phyloP scores from a whole-genome alignment of 2,329 filamentous ascomycete species.

The Clonostachys solani region DNA sequence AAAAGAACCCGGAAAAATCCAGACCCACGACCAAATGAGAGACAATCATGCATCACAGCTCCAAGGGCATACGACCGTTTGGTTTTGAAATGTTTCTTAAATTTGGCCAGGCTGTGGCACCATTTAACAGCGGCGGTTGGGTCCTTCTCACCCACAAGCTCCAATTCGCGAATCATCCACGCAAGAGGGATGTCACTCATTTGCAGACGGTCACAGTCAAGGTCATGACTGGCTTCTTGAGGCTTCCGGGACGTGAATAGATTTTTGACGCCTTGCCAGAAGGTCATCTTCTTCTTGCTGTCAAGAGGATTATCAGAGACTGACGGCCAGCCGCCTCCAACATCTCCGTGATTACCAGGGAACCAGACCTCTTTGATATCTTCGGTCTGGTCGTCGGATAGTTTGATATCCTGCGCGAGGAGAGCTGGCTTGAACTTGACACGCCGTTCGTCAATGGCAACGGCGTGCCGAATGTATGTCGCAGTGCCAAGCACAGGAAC shows the following conservation, averaged over 20 bases:
- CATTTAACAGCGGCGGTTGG: constrained; percentile 24
- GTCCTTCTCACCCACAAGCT: constrained; percentile 26
- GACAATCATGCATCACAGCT: constrained; percentile 30
- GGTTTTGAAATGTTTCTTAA: constrained; percentile 21
- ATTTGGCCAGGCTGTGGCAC: constrained; percentile 20
- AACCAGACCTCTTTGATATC: constrained; percentile 50
- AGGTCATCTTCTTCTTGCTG: constrained; percentile 12
- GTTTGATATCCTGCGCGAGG: constrained; percentile 32
- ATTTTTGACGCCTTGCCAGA: constrained; percentile 27
- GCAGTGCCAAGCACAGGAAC: constrained; percentile 33
- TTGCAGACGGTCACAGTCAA: constrained; percentile 27
- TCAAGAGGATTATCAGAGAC: constrained; percentile 3
- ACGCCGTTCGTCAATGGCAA: constrained; percentile 47
- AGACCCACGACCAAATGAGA: constrained; percentile 27
- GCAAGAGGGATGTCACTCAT: constrained; percentile 45
- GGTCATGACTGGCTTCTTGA: constrained; percentile 19
- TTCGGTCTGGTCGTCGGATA: constrained; percentile 18
- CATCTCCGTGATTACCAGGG: constrained; percentile 46
- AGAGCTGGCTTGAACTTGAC: constrained; percentile 51
- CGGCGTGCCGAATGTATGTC: constrained; percentile 43
- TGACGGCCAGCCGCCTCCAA: constrained; percentile 47
- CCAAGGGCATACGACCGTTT: constrained; percentile 21
- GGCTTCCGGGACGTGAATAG: constrained; percentile 26
- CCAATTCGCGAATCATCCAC: constrained; percentile 48
- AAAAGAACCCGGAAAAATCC: constrained; percentile 30